Evolutionary conservation across 257 asterid genomes (phyloP), one percentile per base, ranked within the genome.

Genomic region (Rubia yunnanensis): DNA sequence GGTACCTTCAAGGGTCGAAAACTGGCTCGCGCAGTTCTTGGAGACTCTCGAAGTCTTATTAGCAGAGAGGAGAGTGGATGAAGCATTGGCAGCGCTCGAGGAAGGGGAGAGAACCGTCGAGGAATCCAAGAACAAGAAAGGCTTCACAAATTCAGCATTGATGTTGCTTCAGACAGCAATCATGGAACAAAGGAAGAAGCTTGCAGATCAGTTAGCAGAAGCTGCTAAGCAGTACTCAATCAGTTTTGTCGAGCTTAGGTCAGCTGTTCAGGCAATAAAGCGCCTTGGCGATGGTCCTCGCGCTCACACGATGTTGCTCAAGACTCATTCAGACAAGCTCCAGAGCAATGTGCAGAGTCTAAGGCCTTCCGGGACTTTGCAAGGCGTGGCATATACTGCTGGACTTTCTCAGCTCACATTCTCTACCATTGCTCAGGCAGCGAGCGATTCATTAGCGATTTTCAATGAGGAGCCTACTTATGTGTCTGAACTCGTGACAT

Each of bases 401-500:
- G 79, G 88, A 8, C 96, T 92, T 64, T 78, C 98, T 0, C 97
- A 89, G 77, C 81, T 87, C 0, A 84, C 87, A 46, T 92, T 89
- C 82, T 85, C 97, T 1, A 83, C 91, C 1, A 78, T 92, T 20
- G 96, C 97, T 24, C 97, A 89, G 67, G 97, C 95, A 2, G 80
- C 96, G 2, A 89, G 76, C 20, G 96, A 89, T 60, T 92, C 98
- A 1, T 66, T 87, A 28, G 70, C 89, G 44, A 85, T 89, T 67
- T 92, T 92, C 13, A 84, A 74, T 24, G 98, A 92, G n/a, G 98
- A 89, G 69, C 89, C 95, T 0, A 94, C 89, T 62, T 89, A 81
- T 56, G 63, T 92, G 4, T 92, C 98, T 17, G 98, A 92, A 75
- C 87, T 92, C 0, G 98, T 92, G 8, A 75, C 94, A 8, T 92